Evolutionary conservation across 257 asterid species (phyloP).

Genomic region (Vinca minor): DNA sequence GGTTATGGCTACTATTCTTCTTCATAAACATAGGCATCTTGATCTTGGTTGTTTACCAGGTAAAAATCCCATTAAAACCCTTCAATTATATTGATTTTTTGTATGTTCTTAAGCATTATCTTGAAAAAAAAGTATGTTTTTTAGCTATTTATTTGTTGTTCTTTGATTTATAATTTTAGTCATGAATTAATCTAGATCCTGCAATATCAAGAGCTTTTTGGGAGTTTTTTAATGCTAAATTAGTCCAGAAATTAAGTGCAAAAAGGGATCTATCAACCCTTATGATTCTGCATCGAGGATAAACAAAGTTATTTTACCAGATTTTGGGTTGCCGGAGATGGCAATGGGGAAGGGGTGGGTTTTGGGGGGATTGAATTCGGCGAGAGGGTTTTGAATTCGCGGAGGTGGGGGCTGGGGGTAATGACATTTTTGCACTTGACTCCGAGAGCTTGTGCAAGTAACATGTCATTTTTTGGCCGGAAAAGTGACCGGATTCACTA

Average conservation of each 20-base stretch:
- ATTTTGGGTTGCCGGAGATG: too few relatives aligned
- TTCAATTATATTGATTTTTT: neutral
- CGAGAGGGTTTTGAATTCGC: too few relatives aligned
- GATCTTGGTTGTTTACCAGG: conserved; percentile 75
- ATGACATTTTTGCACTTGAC: too few relatives aligned
- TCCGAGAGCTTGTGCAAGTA: too few relatives aligned
- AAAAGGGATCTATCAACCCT: conserved; percentile 56
- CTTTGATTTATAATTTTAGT: neutral
- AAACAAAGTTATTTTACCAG: conserved; percentile 64
- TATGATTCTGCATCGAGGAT: conserved; percentile 80
- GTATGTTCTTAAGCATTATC: neutral
- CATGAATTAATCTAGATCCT: neutral
- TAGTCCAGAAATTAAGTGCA: neutral
- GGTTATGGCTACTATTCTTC: conserved; percentile 77
- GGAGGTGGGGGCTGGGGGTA: too few relatives aligned
- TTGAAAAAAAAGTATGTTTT: neutral
- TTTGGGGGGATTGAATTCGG: too few relatives aligned
- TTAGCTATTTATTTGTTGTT: neutral
- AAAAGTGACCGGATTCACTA: too few relatives aligned
- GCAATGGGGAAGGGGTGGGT: too few relatives aligned
- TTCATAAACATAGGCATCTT: conserved; percentile 56
- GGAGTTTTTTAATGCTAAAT: neutral
- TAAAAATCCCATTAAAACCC: conserved; percentile 17
- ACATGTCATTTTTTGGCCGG: too few relatives aligned
- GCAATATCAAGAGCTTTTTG: neutral